Percentiles rank a stretch among this genome's conserved stretches.
Conservation (phyloP, 2,329 filamentous ascomycete genomes). For the Cercospora sp. region DNA sequence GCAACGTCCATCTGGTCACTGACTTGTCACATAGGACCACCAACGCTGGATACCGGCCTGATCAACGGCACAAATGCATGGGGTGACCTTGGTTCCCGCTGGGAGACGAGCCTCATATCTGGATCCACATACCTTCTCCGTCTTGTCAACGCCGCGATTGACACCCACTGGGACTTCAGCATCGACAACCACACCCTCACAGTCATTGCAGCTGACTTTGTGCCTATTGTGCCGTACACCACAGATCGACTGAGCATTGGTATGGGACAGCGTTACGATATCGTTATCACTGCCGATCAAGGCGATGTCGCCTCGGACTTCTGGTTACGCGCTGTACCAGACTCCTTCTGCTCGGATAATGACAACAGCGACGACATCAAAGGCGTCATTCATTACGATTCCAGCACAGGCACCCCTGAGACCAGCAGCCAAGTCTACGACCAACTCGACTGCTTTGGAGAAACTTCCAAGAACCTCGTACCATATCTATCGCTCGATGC, state of each 20-base stretch:
- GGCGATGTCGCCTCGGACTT: background rate
- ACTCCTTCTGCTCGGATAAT: background rate
- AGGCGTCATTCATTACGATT: conserved; percentile 43
- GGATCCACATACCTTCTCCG: conserved; percentile 32
- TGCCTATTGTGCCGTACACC: background rate
- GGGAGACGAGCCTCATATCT: conserved; percentile 33
- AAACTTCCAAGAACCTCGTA: conserved; percentile 38
- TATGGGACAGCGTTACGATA: background rate
- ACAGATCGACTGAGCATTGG: background rate
- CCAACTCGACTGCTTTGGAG: conserved; percentile 42
- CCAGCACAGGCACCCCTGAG: conserved; percentile 35
- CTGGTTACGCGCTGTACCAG: background rate
- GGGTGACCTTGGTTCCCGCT: conserved; percentile 30
- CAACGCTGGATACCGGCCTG: conserved; percentile 39
- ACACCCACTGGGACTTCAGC: background rate
- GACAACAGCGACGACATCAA: background rate
- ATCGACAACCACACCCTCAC: background rate
- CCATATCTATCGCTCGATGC: conserved; percentile 37
- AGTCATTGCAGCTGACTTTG: background rate
- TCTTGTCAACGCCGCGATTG: background rate
- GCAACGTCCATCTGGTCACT: background rate
- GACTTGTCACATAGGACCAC: conserved; percentile 23
- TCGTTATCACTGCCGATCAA: background rate
- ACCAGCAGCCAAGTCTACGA: conserved; percentile 38
- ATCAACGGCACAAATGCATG: conserved; percentile 39